A percentile compares a stretch with the other conserved stretches of the same genome.
phyloP scores from a whole-genome alignment of 306 rosid genomes.

The Quercus alba region DNA sequence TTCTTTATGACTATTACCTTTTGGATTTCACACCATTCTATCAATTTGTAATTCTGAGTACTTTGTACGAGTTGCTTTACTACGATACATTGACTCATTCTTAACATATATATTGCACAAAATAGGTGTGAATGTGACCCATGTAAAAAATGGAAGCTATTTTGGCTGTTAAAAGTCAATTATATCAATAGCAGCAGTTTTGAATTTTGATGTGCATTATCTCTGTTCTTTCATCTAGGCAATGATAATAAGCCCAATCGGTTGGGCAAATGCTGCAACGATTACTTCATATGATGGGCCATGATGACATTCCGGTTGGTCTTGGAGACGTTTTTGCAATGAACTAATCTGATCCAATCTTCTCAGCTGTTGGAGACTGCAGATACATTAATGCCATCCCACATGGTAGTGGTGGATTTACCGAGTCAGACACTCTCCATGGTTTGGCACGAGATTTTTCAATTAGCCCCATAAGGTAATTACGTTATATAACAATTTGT shows the following conservation, averaged over 20 bases:
- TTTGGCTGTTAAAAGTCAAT: not conserved
- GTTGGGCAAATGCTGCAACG: slow-evolving; percentile 95
- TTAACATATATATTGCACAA: too few relatives aligned
- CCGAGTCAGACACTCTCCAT: slow-evolving; percentile 85
- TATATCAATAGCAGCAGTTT: not conserved
- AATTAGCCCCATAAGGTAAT: slow-evolving; percentile 79
- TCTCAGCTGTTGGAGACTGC: slow-evolving; percentile 59
- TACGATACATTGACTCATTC: too few relatives aligned
- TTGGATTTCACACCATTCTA: not conserved
- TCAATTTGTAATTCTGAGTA: too few relatives aligned
- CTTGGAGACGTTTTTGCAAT: slow-evolving; percentile 61
- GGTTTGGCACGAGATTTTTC: slow-evolving; percentile 80
- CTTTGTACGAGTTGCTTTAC: too few relatives aligned
- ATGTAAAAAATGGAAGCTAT: not conserved
- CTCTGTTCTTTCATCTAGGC: slow-evolving; percentile 41
- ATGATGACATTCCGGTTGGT: slow-evolving; percentile 85
- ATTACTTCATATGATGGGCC: slow-evolving; percentile 95
- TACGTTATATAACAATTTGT: not conserved
- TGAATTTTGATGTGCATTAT: not conserved
- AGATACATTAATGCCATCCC: slow-evolving; percentile 69
- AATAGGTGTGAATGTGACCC: not conserved
- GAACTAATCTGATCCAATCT: slow-evolving; percentile 57
- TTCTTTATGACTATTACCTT: not conserved
- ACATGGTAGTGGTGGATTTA: slow-evolving; percentile 72
- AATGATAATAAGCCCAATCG: slow-evolving; percentile 79